These are phyloP conservation scores for Fusarium sambucinum DNA, from an alignment of 2,329 filamentous ascomycete species.

Conservation along the genomic window DNA sequence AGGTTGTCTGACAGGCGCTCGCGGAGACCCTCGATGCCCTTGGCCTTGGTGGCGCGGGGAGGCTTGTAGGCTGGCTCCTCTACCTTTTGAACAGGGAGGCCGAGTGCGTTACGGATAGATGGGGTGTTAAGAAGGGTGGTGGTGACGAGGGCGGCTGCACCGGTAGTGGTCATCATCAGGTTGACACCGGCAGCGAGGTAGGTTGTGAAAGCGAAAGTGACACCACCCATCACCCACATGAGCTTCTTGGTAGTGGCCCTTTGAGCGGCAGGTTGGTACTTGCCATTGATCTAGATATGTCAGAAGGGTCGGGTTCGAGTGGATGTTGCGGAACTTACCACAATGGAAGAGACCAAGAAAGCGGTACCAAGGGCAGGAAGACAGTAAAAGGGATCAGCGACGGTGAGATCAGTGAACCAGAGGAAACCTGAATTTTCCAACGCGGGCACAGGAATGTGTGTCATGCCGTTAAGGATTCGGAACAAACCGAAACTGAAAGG, in stretches of 20 bases:
- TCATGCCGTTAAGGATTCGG: constrained; percentile 80
- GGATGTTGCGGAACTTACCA: constrained; percentile 52
- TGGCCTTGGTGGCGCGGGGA: constrained; percentile 47
- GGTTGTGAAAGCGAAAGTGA: constrained; percentile 59
- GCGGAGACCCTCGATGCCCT: constrained; percentile 45
- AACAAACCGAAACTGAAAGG: constrained; percentile 86
- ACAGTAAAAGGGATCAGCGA: constrained; percentile 80
- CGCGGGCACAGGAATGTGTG: constrained; percentile 81
- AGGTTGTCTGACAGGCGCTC: constrained; percentile 53
- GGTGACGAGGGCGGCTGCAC: constrained; percentile 54
- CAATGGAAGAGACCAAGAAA: constrained; percentile 69
- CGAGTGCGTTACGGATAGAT: constrained; percentile 54
- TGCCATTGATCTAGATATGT: constrained; percentile 52
- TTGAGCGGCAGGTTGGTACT: constrained; percentile 51
- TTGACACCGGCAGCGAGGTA: constrained; percentile 64
- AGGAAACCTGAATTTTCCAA: constrained; percentile 76
- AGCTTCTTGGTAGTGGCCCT: constrained; percentile 57
- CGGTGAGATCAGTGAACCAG: constrained; percentile 85
- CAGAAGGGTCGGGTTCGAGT: constrained; percentile 15
- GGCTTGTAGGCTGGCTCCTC: constrained; percentile 52
- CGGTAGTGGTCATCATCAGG: constrained; percentile 60
- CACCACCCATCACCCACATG: constrained; percentile 57
- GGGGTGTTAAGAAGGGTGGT: constrained; percentile 54
- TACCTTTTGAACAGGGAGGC: constrained; percentile 54
- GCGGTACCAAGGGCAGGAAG: constrained; percentile 73